Base-by-base conservation (phyloP, 768 basidiomycete genomes). In the Astraeus odoratus region DNA sequence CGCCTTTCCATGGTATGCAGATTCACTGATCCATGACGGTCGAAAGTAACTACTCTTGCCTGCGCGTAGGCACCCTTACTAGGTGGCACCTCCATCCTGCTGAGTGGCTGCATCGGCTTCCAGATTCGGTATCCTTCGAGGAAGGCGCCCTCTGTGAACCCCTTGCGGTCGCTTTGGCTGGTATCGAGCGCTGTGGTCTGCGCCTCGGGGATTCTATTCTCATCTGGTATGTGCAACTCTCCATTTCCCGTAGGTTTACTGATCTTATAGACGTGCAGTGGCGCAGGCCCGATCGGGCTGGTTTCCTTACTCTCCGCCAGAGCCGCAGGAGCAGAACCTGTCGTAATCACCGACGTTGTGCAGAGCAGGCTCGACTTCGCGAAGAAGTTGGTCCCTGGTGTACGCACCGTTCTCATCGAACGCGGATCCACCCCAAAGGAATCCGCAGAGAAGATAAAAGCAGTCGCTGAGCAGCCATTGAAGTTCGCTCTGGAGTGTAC, bases 71-170 rank as follows among this genome's bases (percentile, higher is more conserved):
- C 37, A 81, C 80, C 34, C 58, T 82, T 36, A 79, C 77, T 13
- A 71, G 80, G 45, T 82, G 76, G 75, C 80, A 82, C 54, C 61
- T 82, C 24, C 80, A 82, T 49, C 80, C 80, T 8, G 79, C 78
- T 4, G 75, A 78, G 50, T 83, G 76, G 81, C 70, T 82, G 15
- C 82, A 83, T 56, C 75, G 72, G 49, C 68, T 84, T 31, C 82
- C 81, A 0, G 75, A 76, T 29, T 64, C 70, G 20, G 71, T 83
- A 4, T 76, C 78, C 8, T 83, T 77, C 43, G 81, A 83, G 49
- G 82, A 83, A 57, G 82, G 82, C 10, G 69, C 82, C 0, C 67
- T 83, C 24, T 82, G 81, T 52, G 81, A 83, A 49, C 81, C 81
- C 10, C 60, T 84, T 23, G 75, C 80, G 3, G 81, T 84, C 18